Evolutionary conservation across 768 basidiomycete species (phyloP).

Genomic region (Scleroderma citrinum): DNA sequence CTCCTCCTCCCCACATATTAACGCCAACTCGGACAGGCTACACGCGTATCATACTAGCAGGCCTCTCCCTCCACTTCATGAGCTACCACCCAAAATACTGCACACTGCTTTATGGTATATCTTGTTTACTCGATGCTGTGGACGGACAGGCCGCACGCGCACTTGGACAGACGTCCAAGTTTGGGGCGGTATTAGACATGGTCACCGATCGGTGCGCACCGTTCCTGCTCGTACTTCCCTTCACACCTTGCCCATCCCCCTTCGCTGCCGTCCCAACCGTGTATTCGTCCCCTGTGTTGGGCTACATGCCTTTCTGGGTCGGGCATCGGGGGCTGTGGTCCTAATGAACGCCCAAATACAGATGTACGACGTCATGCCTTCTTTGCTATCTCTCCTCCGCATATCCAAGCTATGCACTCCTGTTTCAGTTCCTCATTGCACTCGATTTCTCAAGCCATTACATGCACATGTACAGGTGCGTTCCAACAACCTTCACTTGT

Average conservation of each 20-base stretch:
- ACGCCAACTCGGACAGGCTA: conserved; percentile 60
- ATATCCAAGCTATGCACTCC: conserved; percentile 77
- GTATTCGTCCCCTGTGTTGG: too few relatives aligned
- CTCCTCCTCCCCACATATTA: background rate
- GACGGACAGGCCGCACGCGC: conserved; percentile 91
- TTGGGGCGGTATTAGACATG: conserved; percentile 98
- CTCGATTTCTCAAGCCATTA: conserved; percentile 98
- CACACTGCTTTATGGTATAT: conserved; percentile 83
- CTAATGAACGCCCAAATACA: conserved; percentile 26
- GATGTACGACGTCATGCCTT: conserved; percentile 94
- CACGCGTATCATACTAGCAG: conserved; percentile 84
- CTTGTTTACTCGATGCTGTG: conserved; percentile 90
- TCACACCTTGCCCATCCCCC: conserved; percentile 3
- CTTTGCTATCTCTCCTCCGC: conserved; percentile 89
- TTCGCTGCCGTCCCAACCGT: too few relatives aligned
- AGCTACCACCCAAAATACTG: conserved; percentile 90
- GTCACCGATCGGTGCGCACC: conserved; percentile 86
- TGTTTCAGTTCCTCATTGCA: conserved; percentile 93
- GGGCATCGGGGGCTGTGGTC: background rate
- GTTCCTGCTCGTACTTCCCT: background rate
- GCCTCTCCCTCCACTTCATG: conserved; percentile 86
- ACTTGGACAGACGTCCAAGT: conserved; percentile 88
- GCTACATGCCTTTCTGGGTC: too few relatives aligned
- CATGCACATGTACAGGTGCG: conserved; percentile 99
- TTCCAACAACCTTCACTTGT: background rate